phyloP scores from a whole-genome alignment of 2,329 filamentous ascomycete genomes.

The Penicillium aurantiogriseum region DNA sequence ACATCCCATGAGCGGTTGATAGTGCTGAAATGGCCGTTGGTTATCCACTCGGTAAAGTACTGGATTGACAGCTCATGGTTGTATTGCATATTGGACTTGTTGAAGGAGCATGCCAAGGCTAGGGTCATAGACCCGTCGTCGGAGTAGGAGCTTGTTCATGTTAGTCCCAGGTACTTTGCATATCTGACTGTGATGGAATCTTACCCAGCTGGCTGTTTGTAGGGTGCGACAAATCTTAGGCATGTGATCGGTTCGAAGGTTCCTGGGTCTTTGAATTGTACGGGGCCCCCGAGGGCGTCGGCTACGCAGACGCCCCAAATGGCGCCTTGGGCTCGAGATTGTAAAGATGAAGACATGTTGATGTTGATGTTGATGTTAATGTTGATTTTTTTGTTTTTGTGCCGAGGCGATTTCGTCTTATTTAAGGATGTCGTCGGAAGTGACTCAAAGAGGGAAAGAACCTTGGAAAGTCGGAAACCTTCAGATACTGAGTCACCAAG shows the following conservation, averaged over 20 bases:
- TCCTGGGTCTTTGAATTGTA: slow-evolving; percentile 40
- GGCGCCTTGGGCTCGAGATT: slow-evolving; percentile 24
- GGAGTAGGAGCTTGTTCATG: slow-evolving; percentile 36
- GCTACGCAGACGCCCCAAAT: slow-evolving; percentile 43
- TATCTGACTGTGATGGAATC: neutral
- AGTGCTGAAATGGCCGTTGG: slow-evolving; percentile 39
- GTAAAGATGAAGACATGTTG: slow-evolving; percentile 2
- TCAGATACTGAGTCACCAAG: neutral
- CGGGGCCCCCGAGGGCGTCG: slow-evolving; percentile 46
- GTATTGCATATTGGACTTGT: slow-evolving; percentile 32
- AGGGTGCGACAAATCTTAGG: slow-evolving; percentile 35
- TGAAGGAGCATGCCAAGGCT: slow-evolving; percentile 42
- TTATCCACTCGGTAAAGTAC: slow-evolving; percentile 41
- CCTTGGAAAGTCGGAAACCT: neutral
- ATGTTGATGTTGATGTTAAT: no score
- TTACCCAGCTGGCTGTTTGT: slow-evolving; percentile 38
- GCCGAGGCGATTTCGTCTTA: neutral
- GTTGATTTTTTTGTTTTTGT: neutral
- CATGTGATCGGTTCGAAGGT: slow-evolving; percentile 37
- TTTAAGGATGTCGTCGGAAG: neutral
- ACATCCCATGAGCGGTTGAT: slow-evolving; percentile 41
- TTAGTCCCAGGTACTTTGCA: neutral
- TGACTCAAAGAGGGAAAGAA: neutral
- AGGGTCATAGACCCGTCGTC: slow-evolving; percentile 48
- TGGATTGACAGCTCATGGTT: slow-evolving; percentile 32